Evolutionary conservation across 495 filamentous ascomycete genomes (phyloP).

Genomic region (Monascus purpureus): DNA sequence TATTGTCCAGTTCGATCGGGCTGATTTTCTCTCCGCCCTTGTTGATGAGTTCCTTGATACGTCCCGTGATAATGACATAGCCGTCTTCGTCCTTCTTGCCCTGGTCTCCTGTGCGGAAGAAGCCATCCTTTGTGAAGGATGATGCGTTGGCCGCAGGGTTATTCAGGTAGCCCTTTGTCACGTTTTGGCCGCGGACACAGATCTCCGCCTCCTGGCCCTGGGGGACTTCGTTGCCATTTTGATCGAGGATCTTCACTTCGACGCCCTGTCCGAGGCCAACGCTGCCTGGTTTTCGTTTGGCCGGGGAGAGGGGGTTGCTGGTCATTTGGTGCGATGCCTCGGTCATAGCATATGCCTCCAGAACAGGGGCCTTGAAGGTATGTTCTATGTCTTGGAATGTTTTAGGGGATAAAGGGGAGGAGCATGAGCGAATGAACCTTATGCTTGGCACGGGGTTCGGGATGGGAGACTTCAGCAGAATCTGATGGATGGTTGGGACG

Average conservation of each 20-base stretch:
- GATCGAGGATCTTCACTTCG: conserved; percentile 61
- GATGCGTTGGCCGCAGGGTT: conserved; percentile 56
- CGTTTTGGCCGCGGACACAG: conserved; percentile 64
- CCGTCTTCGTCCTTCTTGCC: conserved; percentile 60
- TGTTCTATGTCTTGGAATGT: conserved; percentile 61
- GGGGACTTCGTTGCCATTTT: conserved; percentile 43
- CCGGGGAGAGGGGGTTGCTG: conserved; percentile 66
- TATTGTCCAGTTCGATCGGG: conserved; percentile 75
- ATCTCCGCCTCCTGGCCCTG: conserved; percentile 62
- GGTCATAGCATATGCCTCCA: conserved; percentile 88
- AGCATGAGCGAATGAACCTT: conserved; percentile 80
- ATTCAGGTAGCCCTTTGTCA: conserved; percentile 73
- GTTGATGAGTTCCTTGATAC: conserved; percentile 78
- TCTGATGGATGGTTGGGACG: conserved; percentile 80
- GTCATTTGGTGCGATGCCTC: conserved; percentile 86
- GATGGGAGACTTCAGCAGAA: conserved; percentile 54
- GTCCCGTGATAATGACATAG: conserved; percentile 62
- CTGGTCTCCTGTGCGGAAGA: conserved; percentile 77
- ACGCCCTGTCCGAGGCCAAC: conserved; percentile 73
- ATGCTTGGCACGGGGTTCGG: conserved; percentile 55
- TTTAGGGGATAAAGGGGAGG: conserved; percentile 63
- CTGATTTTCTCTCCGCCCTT: conserved; percentile 74
- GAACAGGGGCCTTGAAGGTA: conserved; percentile 59
- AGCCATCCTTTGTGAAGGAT: conserved; percentile 55
- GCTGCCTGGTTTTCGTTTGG: conserved; percentile 58